These are phyloP conservation scores for Solanum clarkiae DNA, from an alignment of 257 asterid species.

Conservation along the genomic window DNA sequence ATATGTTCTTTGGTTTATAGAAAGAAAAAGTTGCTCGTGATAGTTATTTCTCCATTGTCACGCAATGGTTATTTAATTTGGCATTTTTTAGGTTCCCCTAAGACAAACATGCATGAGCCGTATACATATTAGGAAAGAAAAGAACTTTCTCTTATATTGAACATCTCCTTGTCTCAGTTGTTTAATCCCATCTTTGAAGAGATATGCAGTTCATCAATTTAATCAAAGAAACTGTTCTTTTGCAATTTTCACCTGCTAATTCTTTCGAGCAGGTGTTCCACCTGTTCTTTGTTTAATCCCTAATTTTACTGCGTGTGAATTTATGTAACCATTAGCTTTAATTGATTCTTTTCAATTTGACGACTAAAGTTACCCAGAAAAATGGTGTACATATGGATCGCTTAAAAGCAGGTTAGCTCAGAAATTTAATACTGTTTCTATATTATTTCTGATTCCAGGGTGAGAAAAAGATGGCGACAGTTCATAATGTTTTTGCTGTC, in stretches of 20 bases:
- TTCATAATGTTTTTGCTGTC: conserved; percentile 65
- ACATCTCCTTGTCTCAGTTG: neutral
- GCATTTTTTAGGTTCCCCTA: neutral
- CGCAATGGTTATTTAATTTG: neutral
- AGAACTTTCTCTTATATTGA: neutral
- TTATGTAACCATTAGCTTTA: neutral
- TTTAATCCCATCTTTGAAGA: neutral
- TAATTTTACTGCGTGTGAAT: neutral
- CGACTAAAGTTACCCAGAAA: neutral
- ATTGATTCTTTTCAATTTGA: neutral
- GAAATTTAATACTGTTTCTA: neutral
- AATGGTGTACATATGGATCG: neutral
- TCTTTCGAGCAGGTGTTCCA: no score
- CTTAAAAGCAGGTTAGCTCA: neutral
- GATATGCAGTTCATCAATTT: neutral
- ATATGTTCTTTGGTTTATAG: neutral
- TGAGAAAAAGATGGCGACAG: conserved; percentile 44
- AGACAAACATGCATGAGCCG: neutral
- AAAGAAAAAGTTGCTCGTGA: neutral
- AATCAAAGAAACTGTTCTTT: neutral
- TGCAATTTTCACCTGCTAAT: neutral
- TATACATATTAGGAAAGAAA: neutral
- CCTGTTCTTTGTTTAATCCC: no score
- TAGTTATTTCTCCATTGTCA: neutral
- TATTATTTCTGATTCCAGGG: conserved; percentile 43